Percentiles rank a stretch among this genome's conserved stretches.
Conservation (phyloP, 192 early-diverging fungal genomes). For the Mortierella antarctica region DNA sequence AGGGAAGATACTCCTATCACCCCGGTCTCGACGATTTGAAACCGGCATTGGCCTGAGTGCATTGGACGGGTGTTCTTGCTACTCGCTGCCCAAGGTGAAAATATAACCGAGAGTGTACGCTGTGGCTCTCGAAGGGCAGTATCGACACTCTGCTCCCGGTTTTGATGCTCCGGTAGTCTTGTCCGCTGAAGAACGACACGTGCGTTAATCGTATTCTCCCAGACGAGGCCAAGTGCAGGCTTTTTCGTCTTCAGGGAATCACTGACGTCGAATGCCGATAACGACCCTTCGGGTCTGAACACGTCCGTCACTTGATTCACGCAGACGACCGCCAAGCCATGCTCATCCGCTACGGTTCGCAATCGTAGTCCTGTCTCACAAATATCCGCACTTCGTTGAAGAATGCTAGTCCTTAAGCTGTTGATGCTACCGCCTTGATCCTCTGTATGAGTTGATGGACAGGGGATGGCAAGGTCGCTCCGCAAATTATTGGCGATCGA, state of each 20-base stretch:
- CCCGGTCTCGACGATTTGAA: conserved; percentile 26
- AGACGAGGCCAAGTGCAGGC: conserved; percentile 77
- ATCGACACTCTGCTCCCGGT: not conserved
- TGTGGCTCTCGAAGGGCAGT: conserved; percentile 4
- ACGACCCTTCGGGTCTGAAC: conserved; percentile 8
- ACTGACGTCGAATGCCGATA: conserved; percentile 8
- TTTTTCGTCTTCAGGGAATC: conserved; percentile 61
- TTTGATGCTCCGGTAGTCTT: conserved; percentile 17
- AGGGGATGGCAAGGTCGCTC: conserved; percentile 37
- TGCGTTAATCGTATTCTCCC: conserved; percentile 80
- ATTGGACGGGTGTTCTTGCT: not conserved
- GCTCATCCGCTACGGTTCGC: conserved; percentile 69
- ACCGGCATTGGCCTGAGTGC: conserved; percentile 24
- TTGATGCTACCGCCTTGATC: conserved; percentile 14
- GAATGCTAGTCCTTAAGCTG: conserved; percentile 23
- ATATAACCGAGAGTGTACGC: conserved; percentile 34
- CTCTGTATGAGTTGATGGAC: not conserved
- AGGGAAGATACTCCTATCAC: conserved; percentile 20
- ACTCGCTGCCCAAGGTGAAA: conserved; percentile 37
- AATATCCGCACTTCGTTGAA: conserved; percentile 61
- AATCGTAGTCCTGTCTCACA: conserved; percentile 70
- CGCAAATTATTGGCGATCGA: conserved; percentile 86
- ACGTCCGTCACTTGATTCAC: conserved; percentile 80
- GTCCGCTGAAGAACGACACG: conserved; percentile 67
- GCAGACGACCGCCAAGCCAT: conserved; percentile 77